A percentile compares a stretch with the other conserved stretches of the same genome.
These are phyloP conservation scores for Hibiscus mutabilis DNA, from an alignment of 345 rosid genomes.

Conservation along the genomic window DNA sequence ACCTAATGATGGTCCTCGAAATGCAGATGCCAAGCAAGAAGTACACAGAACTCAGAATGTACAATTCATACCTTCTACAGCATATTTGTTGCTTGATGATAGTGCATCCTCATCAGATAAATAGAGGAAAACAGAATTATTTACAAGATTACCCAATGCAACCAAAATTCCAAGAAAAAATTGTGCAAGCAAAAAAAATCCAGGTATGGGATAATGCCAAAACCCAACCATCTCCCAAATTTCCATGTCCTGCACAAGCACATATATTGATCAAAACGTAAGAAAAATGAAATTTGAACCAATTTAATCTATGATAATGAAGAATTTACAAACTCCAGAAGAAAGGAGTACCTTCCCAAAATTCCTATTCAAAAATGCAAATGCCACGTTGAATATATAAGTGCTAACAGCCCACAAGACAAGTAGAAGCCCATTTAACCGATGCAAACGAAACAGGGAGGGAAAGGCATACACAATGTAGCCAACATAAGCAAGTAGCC, in stretches of 20 bases:
- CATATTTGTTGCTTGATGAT: conserved; percentile 44
- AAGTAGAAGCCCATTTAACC: conserved; percentile 85
- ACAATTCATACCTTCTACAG: conserved; percentile 53
- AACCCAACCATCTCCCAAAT: conserved; percentile 98
- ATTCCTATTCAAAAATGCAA: conserved; percentile 67
- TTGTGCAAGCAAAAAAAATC: conserved; percentile 92
- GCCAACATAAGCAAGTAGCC: conserved; percentile 93
- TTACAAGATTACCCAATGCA: conserved; percentile 95
- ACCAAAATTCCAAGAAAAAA: conserved; percentile 92
- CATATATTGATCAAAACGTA: conserved; percentile 1
- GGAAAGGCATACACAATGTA: conserved; percentile 90
- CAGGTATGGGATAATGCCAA: conserved; percentile 99
- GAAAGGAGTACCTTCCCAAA: conserved; percentile 63
- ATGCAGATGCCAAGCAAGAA: not conserved
- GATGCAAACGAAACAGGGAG: conserved; percentile 83
- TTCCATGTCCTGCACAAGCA: conserved; percentile 71
- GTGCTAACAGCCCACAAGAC: conserved; percentile 99
- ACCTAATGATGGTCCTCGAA: not conserved
- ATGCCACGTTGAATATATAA: conserved; percentile 86
- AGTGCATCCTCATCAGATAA: conserved; percentile 58
- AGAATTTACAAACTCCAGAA: conserved; percentile 15
- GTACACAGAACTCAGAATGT: not conserved
- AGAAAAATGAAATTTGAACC: conserved; percentile 10
- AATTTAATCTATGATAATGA: conserved; percentile 4
- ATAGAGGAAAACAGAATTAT: conserved; percentile 86